phyloP scores from a whole-genome alignment of 306 rosid genomes.

The Glycyrrhiza uralensis region DNA sequence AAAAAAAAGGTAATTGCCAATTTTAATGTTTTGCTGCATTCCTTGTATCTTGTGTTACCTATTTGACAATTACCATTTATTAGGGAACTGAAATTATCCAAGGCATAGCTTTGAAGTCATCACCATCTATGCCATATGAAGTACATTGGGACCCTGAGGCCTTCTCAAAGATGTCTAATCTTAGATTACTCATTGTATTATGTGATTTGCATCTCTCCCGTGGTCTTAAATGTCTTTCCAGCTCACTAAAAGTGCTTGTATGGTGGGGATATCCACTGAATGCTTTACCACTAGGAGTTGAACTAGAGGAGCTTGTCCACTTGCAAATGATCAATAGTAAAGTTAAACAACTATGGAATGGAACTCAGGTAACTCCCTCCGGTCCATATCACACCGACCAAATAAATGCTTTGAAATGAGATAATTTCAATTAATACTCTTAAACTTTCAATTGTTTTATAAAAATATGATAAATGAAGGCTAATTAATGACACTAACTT shows the following conservation, averaged over 20 bases:
- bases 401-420: no score
- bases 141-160: background rate
- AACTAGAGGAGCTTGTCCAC: constrained; percentile 21
- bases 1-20: background rate
- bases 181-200: constrained; percentile 19
- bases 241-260: constrained; percentile 3
- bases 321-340: constrained; percentile 16
- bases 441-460: no score
- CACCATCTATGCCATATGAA: background rate
- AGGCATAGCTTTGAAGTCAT: constrained; percentile 4
- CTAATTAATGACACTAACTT: no score
- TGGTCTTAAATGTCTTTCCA: constrained; percentile 6
- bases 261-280: constrained; percentile 6
- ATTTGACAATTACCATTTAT: background rate
- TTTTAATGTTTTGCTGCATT: background rate
- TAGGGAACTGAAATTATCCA: constrained; percentile 16
- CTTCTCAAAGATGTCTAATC: constrained; percentile 12
- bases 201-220: background rate
- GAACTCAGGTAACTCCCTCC: constrained; percentile 17
- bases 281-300: background rate
- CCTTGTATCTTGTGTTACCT: background rate
- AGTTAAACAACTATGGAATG: background rate
- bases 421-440: no score
- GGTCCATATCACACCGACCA: no score
- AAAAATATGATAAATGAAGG: no score